Evolutionary conservation across 352 stramenopile genomes (phyloP).

Genomic region (Globisporangium alternatum): DNA sequence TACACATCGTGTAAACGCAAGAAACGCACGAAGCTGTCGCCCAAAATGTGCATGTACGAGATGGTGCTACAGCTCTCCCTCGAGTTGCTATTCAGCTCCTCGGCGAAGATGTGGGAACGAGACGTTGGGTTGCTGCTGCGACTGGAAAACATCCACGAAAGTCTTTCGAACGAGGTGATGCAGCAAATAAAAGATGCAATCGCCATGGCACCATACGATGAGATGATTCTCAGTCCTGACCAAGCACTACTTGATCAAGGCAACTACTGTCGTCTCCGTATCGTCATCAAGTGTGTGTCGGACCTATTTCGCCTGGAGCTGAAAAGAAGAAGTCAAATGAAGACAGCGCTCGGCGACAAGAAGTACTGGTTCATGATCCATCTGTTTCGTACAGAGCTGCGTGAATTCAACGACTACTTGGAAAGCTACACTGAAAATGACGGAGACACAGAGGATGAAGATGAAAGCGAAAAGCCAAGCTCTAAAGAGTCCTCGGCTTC

Average conservation of each 20-base stretch:
- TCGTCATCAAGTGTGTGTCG: slow-evolving; percentile 38
- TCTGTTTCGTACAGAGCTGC: slow-evolving; percentile 37
- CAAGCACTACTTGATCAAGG: slow-evolving; percentile 5
- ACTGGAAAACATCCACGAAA: slow-evolving; percentile 42
- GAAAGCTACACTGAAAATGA: not conserved
- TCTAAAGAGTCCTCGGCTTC: not conserved
- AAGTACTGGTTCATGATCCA: slow-evolving; percentile 48
- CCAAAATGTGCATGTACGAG: slow-evolving; percentile 33
- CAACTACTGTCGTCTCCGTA: slow-evolving; percentile 27
- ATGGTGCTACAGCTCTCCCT: slow-evolving; percentile 42
- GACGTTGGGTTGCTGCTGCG: slow-evolving; percentile 48
- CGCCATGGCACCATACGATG: not conserved
- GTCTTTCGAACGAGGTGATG: slow-evolving; percentile 37
- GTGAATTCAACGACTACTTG: slow-evolving; percentile 38
- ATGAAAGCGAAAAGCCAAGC: not conserved
- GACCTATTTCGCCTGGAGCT: slow-evolving; percentile 51
- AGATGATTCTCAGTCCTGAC: slow-evolving; percentile 7
- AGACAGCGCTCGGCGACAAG: slow-evolving; percentile 36
- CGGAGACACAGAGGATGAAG: slow-evolving; percentile 9
- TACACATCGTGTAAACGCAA: slow-evolving; percentile 19
- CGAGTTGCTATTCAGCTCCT: slow-evolving; percentile 35
- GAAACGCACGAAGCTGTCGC: slow-evolving; percentile 14
- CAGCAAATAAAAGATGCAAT: slow-evolving; percentile 15
- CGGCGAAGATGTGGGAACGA: slow-evolving; percentile 36
- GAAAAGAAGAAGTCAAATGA: slow-evolving; percentile 35